Base-by-base conservation (phyloP, 768 basidiomycete species). In the Coprinopsis strossmayeri region DNA sequence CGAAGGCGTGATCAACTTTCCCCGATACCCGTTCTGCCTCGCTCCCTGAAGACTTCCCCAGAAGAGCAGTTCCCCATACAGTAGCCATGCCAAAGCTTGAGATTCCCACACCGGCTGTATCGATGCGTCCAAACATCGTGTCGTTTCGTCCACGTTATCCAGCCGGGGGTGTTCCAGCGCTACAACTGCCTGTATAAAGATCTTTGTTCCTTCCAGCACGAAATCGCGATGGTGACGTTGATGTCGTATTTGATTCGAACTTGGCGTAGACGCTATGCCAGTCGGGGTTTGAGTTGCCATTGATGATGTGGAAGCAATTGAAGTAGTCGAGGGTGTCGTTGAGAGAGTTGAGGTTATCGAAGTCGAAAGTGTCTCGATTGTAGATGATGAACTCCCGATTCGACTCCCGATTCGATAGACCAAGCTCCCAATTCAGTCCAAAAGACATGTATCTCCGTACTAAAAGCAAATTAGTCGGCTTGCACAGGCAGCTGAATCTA, bases 1-100 rank as follows among this genome's bases (percentile, higher is more conserved):
- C 85, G 10, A 87, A 52, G 0, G 80, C 76, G 21, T 82, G 73
- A 44, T 78, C 75, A 12, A 83, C 63, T 60, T 85, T 87, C 18
- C 67, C 71, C 17, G 64, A 64, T 26, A 70, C 63, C 1, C 73
- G 71, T n/a, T 67, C 66, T 37, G 67, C 63, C 15, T 57, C 53
- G 26, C 48, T 45, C 13, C 51, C 44, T 25, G 21, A 21, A 23
- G 35, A 0, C 46, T 49, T 1, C 34, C 2, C 46, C 46, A 3
- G 37, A 28, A 2, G 13, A 17, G 35, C 18, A 26, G 53, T 45
- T 34, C 48, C 32, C 26, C 48, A 21, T 23, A 47, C 9, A 62
- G 51, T 32, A 62, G 47, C 5, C 17, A 18, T 1, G 26, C 5
- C 10, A 56, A 18, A 15, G 38, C 11, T 3, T 27, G 3, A 0